A percentile compares a stretch with the other conserved stretches of the same genome.
phyloP scores from a whole-genome alignment of 305 asterid species.

The Fraxinus xanthoxyloides region DNA sequence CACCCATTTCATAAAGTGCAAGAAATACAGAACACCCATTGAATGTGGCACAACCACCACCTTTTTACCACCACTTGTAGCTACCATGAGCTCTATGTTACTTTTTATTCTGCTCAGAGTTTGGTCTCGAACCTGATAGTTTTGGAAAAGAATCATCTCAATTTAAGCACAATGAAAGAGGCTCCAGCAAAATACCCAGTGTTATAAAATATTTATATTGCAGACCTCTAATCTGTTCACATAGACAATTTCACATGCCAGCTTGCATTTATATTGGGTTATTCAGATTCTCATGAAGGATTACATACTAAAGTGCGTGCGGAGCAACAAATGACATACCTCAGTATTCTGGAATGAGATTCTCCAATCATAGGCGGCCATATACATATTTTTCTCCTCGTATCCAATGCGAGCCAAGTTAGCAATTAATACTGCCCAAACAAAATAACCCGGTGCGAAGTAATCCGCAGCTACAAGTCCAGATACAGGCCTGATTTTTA shows the following conservation, averaged over 20 bases:
- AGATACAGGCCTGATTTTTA: conserved; percentile 80
- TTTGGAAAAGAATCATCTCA: conserved; percentile 16
- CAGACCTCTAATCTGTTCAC: neutral
- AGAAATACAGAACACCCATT: conserved; percentile 79
- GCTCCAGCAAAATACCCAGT: neutral
- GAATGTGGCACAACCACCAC: conserved; percentile 86
- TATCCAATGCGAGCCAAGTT: conserved; percentile 93
- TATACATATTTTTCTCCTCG: conserved; percentile 89
- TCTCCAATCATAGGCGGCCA: conserved; percentile 98
- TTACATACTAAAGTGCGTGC: conserved; percentile 8
- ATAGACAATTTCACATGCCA: neutral
- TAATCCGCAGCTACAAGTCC: conserved; percentile 95
- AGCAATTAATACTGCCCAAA: conserved; percentile 88
- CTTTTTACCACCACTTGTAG: conserved; percentile 67
- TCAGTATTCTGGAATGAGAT: conserved; percentile 88
- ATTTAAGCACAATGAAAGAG: conserved; percentile 12
- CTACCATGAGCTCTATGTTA: conserved; percentile 75
- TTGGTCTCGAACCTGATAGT: conserved; percentile 71
- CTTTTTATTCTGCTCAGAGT: conserved; percentile 74
- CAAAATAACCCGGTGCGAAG: conserved; percentile 90
- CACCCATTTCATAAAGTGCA: conserved; percentile 95
- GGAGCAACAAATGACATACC: conserved; percentile 44
- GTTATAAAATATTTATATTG: neutral
- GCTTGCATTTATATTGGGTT: neutral
- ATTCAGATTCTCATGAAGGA: conserved; percentile 4